phyloP scores from a whole-genome alignment of 2,329 filamentous ascomycete species.

The Aspergillus japonicus region DNA sequence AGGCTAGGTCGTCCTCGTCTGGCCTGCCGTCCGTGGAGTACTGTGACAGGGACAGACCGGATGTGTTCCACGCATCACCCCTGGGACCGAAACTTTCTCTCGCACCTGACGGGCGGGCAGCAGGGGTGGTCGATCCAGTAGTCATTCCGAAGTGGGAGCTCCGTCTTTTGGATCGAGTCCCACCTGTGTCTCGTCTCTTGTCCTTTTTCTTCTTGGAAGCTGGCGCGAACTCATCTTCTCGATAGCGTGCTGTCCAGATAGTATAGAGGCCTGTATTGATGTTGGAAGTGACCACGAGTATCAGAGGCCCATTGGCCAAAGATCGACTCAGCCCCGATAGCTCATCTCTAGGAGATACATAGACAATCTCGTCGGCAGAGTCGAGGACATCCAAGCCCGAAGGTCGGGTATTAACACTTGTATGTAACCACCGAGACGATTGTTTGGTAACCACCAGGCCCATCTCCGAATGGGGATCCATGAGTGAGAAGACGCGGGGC shows the following conservation, averaged over 20 bases:
- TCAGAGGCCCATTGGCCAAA: conserved; percentile 54
- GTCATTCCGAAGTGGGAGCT: conserved; percentile 62
- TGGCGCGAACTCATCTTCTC: conserved; percentile 62
- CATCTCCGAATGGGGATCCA: conserved; percentile 80
- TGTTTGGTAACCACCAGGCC: conserved; percentile 70
- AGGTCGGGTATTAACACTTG: conserved; percentile 25
- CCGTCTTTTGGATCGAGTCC: conserved; percentile 65
- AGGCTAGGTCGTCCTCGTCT: conserved; percentile 62
- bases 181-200: conserved; percentile 54
- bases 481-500: conserved; percentile 73
- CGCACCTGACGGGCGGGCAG: conserved; percentile 61
- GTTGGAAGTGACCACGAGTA: conserved; percentile 79
- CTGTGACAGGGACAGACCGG: conserved; percentile 40
- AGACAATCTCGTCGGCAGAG: conserved; percentile 76
- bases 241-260: conserved; percentile 79
- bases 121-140: conserved; percentile 75
- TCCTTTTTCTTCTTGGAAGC: conserved; percentile 41
- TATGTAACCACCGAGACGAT: conserved; percentile 33
- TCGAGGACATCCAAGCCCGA: conserved; percentile 62
- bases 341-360: conserved; percentile 69
- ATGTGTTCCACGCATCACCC: conserved; percentile 44
- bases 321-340: conserved; percentile 25
- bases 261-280: conserved; percentile 73
- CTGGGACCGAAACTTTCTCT: conserved; percentile 73
- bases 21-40: conserved; percentile 52